Evolutionary conservation across 75 land plant species (phyloP), one percentile per base, ranked within the genome.

Genomic region (Picea glauca): DNA sequence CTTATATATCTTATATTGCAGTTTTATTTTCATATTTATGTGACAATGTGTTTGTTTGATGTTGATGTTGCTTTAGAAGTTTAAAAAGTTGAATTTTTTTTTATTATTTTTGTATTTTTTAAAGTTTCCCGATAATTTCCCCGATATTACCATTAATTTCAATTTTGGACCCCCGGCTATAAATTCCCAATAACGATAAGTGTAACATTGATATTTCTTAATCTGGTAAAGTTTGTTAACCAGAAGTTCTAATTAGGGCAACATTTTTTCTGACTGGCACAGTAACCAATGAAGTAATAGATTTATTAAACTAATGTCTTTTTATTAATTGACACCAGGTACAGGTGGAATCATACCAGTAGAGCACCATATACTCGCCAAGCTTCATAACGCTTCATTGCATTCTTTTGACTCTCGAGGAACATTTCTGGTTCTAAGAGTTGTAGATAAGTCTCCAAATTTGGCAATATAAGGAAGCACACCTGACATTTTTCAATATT

Each of bases 341-440:
- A 3, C 32, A 18, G 43, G n/a, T 80, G 18, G 50, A 35, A 76
- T 76, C 80, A 76, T 57, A 96, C 99, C 99, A 93, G 84, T 54
- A 94, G 79, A 63, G 99, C 93, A 18, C 93, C 98, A 87, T 92
- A 96, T 11, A 96, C 98, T 50, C 89, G 91, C 93, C 92, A 91
- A 35, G 99, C 96, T 83, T 93, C 96, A 67, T 86, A 79, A 60
- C 96, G 85, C 85, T 89, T 93, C 80, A 93, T 72, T 74, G 90
- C 94, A 83, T 91, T 95, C 77, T 84, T 88, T 83, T 94, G 99
- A 57, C 77, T 93, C 68, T 94, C 98, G 33, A 89, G 85, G n/a
- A 72, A 85, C 91, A 97, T 83, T 63, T 97, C 99, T 18, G 96
- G 96, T 62, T 88, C 90, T 60, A 97, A 75, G 59, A 93, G 88